Conservation (phyloP, 768 basidiomycete genomes). For the Naematelia aurantialba region DNA sequence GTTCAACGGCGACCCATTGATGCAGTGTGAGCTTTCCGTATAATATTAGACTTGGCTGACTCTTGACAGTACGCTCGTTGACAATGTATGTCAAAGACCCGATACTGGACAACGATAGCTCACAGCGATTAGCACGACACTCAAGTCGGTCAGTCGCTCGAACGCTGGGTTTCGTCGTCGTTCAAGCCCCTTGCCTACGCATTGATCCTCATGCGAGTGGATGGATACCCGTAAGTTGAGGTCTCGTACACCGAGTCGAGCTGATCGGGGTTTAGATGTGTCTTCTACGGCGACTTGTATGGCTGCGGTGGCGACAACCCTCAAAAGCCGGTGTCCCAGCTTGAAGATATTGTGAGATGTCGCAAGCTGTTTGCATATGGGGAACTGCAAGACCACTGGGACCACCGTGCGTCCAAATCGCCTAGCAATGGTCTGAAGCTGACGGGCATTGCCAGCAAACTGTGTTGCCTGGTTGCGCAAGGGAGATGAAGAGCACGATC, state of each 20-base stretch:
- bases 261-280: slow-evolving; percentile 26
- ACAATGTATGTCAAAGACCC: slow-evolving; percentile 33
- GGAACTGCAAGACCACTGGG: slow-evolving; percentile 51
- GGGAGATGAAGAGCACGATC: slow-evolving; percentile 52
- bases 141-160: slow-evolving; percentile 51
- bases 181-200: slow-evolving; percentile 54
- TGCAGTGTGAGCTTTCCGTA: slow-evolving; percentile 57
- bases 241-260: neutral
- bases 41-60: slow-evolving; percentile 3
- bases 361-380: slow-evolving; percentile 51
- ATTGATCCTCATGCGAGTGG: slow-evolving; percentile 52
- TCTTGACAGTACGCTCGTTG: slow-evolving; percentile 31
- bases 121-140: slow-evolving; percentile 47
- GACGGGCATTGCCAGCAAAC: slow-evolving; percentile 39
- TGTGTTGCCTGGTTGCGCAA: slow-evolving; percentile 53
- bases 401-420: slow-evolving; percentile 43
- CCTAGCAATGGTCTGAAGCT: neutral
- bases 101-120: slow-evolving; percentile 1
- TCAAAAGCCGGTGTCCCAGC: slow-evolving; percentile 50
- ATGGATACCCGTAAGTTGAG: slow-evolving; percentile 51
- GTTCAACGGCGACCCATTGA: slow-evolving; percentile 67
- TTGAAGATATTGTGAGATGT: slow-evolving; percentile 50
- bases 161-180: slow-evolving; percentile 50
- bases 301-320: slow-evolving; percentile 52
- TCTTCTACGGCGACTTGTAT: slow-evolving; percentile 52